phyloP scores from a whole-genome alignment of 306 rosid genomes.

The Phaseolus lunatus region DNA sequence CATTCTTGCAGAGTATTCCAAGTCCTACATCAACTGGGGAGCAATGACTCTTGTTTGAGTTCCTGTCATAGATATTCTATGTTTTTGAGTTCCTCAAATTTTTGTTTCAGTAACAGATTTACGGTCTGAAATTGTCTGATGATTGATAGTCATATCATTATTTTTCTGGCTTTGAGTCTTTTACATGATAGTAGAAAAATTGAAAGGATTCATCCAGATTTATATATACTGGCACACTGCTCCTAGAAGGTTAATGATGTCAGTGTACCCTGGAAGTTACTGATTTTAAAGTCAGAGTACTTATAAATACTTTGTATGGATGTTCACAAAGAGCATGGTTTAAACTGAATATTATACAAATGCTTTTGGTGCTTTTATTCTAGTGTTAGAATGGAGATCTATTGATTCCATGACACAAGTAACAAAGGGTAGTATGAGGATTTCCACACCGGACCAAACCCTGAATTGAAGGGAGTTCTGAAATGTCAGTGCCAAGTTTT shows the following conservation, averaged over 20 bases:
- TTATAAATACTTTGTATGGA: constrained; percentile 20
- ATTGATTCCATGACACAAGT: neutral
- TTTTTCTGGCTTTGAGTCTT: neutral
- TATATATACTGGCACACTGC: neutral
- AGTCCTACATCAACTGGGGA: constrained; percentile 47
- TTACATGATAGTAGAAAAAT: constrained; percentile 12
- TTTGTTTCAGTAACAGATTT: constrained; percentile 8
- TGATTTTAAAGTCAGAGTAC: constrained; percentile 24
- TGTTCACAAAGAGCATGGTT: neutral
- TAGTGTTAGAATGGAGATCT: neutral
- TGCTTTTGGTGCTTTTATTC: neutral
- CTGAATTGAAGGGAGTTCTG: neutral
- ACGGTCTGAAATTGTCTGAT: neutral
- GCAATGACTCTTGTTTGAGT: constrained; percentile 45
- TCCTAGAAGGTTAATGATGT: constrained; percentile 26
- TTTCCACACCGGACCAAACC: neutral
- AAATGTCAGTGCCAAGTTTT: neutral
- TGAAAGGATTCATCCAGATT: constrained; percentile 35
- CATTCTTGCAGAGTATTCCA: constrained; percentile 84
- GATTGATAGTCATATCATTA: constrained; percentile 3
- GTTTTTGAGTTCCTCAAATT: no score
- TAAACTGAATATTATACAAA: constrained; percentile 9
- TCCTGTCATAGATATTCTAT: no score
- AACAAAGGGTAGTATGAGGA: neutral
- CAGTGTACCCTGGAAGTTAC: neutral